These are phyloP conservation scores for Metahyphopichia silvanorum DNA, from an alignment of 805 yeast genomes.

Conservation along the genomic window DNA sequence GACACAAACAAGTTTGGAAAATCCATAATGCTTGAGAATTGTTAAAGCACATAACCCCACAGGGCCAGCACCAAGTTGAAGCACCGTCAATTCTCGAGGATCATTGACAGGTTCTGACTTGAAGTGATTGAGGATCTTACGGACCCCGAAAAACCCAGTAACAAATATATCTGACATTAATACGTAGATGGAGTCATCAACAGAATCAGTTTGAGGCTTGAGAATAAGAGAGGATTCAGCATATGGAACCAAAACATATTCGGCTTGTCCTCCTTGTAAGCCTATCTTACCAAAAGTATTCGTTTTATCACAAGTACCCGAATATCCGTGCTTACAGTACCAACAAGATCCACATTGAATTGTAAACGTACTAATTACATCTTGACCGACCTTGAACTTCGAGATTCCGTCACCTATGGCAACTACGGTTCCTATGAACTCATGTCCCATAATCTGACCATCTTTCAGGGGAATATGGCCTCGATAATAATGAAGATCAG, in stretches of 20 bases:
- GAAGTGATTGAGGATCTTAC: conserved; percentile 43
- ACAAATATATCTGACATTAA: conserved; percentile 65
- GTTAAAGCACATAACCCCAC: conserved; percentile 54
- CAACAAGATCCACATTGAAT: conserved; percentile 60
- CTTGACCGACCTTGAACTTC: conserved; percentile 42
- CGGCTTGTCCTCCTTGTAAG: conserved; percentile 62
- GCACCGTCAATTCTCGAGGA: conserved; percentile 30
- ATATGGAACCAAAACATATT: conserved; percentile 55
- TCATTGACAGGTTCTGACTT: conserved; percentile 17
- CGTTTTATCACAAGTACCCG: conserved; percentile 53
- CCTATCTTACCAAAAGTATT: conserved; percentile 58
- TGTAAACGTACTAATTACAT: conserved; percentile 48
- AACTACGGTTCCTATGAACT: conserved; percentile 42
- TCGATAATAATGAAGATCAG: conserved; percentile 53
- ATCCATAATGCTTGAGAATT: conserved; percentile 43
- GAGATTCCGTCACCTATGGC: conserved; percentile 31
- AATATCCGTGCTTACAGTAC: conserved; percentile 52
- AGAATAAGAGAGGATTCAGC: conserved; percentile 50
- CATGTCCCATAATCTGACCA: conserved; percentile 50
- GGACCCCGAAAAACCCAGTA: conserved; percentile 59
- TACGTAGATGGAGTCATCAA: conserved; percentile 45
- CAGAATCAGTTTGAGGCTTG: conserved; percentile 29
- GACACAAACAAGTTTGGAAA: conserved; percentile 43
- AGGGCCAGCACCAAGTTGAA: conserved; percentile 61
- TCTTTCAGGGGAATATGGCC: conserved; percentile 42